These are phyloP conservation scores for Phytophthora ohioensis DNA, from an alignment of 352 stramenopile genomes.

Conservation along the genomic window DNA sequence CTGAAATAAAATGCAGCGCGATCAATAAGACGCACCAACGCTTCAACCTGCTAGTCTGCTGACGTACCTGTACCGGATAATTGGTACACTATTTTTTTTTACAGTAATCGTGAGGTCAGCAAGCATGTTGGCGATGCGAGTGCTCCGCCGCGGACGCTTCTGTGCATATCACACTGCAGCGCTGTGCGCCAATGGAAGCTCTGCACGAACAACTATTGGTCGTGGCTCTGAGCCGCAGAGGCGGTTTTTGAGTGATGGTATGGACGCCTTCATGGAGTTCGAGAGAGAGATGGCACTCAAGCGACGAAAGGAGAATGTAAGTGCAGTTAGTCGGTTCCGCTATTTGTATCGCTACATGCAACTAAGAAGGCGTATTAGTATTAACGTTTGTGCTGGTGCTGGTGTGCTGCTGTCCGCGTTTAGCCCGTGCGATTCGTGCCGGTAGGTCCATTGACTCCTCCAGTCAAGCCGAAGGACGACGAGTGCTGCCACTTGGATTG, in stretches of 20 bases:
- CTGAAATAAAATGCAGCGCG: slow-evolving; percentile 12
- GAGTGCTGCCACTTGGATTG: slow-evolving; percentile 89
- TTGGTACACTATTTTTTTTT: slow-evolving; percentile 20
- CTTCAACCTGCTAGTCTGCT: slow-evolving; percentile 6
- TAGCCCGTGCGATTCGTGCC: slow-evolving; percentile 35
- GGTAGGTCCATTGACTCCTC: slow-evolving; percentile 53
- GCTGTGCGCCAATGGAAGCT: slow-evolving; percentile 1
- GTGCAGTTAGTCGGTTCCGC: slow-evolving; percentile 8
- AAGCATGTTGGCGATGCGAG: slow-evolving; percentile 34
- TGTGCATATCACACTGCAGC: slow-evolving; percentile 22
- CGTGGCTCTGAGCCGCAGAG: slow-evolving; percentile 18
- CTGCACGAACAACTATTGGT: background rate
- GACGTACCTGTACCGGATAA: slow-evolving; percentile 31
- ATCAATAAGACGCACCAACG: slow-evolving; percentile 20
- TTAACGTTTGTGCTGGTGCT: slow-evolving; percentile 1
- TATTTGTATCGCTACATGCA: background rate
- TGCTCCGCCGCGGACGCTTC: slow-evolving; percentile 32
- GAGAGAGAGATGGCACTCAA: slow-evolving; percentile 85
- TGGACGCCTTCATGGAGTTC: slow-evolving; percentile 90
- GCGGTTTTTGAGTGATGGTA: slow-evolving; percentile 46
- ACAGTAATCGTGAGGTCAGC: slow-evolving; percentile 26
- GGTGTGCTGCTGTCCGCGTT: background rate
- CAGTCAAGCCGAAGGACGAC: slow-evolving; percentile 74
- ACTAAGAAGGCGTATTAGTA: background rate
- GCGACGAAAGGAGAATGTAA: slow-evolving; percentile 50